Base-by-base conservation (phyloP, 2,329 filamentous ascomycete genomes). In the Xylariaceae sp. region DNA sequence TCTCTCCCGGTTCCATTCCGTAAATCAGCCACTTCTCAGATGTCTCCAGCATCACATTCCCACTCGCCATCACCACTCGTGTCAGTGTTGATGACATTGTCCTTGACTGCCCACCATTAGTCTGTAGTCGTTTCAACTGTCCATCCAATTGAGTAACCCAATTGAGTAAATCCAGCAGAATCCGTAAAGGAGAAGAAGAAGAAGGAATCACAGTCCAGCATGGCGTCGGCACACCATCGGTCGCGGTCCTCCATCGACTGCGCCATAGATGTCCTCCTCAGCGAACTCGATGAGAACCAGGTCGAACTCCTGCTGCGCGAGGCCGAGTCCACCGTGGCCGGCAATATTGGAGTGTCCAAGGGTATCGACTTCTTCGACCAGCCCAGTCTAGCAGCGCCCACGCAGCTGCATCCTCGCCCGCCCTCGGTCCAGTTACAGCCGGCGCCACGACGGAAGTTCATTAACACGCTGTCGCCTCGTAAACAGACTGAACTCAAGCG, bases 171-270 rank as follows among this genome's bases (percentile, higher is more conserved):
- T 9, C 9, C 9, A 13, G 15, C 10, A 48, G 45, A 48, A 15
- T 8, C 45, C 13, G 37, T 41, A 13, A 41, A 41, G 13, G 13
- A 13, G 37, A 9, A 41, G 17, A 30, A 48, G 18, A 47, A 30
- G 18, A 35, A 45, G 39, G 3, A 1, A 45, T n/a, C 17, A 35
- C 30, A 10, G 8, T 18, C 41, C 10, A 58, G 37, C 11, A 63
- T 63, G 61, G 15, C 61, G 52, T 61, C 56, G 44, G 53, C 60
- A 41, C 65, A 69, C 52, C 66, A 65, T 17, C 66, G 69, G 37
- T 66, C 68, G 49, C 65, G 65, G 58, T 68, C 69, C 23, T 70
- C 68, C 18, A 60, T 71, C 41, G 69, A 71, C 59, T 66, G 67
- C 64, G 65, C 69, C 64, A 54, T 71, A 34, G 66, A 69, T 50